These are phyloP conservation scores for Clonostachys byssicola DNA, from an alignment of 2,329 filamentous ascomycete genomes.

Conservation along the genomic window DNA sequence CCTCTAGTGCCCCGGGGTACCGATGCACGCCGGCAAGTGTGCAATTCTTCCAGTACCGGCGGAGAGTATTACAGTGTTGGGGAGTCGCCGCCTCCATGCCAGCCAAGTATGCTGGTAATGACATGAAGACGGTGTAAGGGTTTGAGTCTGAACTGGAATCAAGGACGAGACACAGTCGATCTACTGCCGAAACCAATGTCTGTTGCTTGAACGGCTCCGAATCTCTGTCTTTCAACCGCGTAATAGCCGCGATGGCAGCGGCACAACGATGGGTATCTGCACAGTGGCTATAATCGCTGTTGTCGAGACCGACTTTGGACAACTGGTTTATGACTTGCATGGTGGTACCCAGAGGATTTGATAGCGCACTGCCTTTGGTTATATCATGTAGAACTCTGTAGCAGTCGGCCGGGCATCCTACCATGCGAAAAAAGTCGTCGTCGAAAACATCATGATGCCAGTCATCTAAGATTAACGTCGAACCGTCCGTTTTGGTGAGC, in stretches of 20 bases:
- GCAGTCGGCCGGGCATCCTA: constrained; percentile 29
- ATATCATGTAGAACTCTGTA: constrained; percentile 27
- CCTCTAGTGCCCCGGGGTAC: constrained; percentile 18
- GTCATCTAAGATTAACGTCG: constrained; percentile 28
- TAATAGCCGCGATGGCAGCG: too few species aligned
- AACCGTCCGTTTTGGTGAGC: constrained; percentile 7
- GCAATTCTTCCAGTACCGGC: constrained; percentile 31
- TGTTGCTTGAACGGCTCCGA: background rate
- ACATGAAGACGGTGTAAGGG: constrained; percentile 31
- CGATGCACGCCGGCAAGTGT: constrained; percentile 26
- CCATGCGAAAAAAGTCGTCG: constrained; percentile 24
- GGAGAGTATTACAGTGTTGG: constrained; percentile 24
- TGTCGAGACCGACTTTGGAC: too few species aligned
- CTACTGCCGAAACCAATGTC: constrained; percentile 20
- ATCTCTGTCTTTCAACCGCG: too few species aligned
- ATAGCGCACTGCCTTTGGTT: constrained; percentile 10
- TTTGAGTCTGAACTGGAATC: constrained; percentile 20
- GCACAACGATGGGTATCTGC: too few species aligned
- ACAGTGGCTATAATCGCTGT: too few species aligned
- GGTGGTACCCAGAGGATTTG: too few species aligned
- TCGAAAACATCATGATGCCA: constrained; percentile 29
- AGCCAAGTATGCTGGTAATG: constrained; percentile 26
- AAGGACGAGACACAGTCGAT: constrained; percentile 25
- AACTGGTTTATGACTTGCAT: too few species aligned
- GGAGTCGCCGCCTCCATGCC: constrained; percentile 24